Evolutionary conservation across 495 filamentous ascomycete genomes (phyloP).

Genomic region (Xylaria nigripes): DNA sequence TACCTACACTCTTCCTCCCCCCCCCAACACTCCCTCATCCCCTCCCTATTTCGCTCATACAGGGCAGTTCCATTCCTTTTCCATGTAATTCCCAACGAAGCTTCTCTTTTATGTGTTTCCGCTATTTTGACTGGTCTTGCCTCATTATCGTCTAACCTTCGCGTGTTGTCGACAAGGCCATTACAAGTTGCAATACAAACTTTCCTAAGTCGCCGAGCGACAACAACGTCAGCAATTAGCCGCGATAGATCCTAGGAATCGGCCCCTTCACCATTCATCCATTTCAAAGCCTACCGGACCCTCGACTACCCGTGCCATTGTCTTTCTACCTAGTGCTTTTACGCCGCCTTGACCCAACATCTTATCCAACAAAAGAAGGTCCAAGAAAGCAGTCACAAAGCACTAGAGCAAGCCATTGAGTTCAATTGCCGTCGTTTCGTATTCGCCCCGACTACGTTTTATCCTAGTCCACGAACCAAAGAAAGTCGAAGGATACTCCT

Average conservation of each 20-base stretch:
- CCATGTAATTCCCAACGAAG: slow-evolving; percentile 3
- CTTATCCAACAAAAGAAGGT: not conserved
- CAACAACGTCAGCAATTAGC: not conserved
- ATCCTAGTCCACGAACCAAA: not conserved
- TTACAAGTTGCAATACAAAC: not conserved
- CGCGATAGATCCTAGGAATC: not conserved
- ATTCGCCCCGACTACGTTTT: not conserved
- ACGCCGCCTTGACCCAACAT: not conserved
- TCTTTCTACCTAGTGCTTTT: not conserved
- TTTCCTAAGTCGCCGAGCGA: not conserved
- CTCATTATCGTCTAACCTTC: slow-evolving; percentile 1
- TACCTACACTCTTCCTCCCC: not conserved
- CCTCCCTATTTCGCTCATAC: slow-evolving; percentile 14
- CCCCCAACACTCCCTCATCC: slow-evolving; percentile 6
- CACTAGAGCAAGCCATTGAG: not conserved
- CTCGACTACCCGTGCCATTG: not conserved
- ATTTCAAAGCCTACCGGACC: not conserved
- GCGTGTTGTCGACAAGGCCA: slow-evolving; percentile 2
- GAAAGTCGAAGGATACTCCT: not conserved
- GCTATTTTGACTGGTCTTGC: slow-evolving; percentile 3
- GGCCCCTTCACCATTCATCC: not conserved
- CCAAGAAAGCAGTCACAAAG: not conserved
- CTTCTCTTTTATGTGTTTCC: slow-evolving; percentile 7
- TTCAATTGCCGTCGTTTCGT: slow-evolving; percentile 4
- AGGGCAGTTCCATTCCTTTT: slow-evolving; percentile 11